Evolutionary conservation across 2,329 filamentous ascomycete genomes (phyloP), one percentile per base, ranked within the genome.

Genomic region (Cytospora chrysosperma): DNA sequence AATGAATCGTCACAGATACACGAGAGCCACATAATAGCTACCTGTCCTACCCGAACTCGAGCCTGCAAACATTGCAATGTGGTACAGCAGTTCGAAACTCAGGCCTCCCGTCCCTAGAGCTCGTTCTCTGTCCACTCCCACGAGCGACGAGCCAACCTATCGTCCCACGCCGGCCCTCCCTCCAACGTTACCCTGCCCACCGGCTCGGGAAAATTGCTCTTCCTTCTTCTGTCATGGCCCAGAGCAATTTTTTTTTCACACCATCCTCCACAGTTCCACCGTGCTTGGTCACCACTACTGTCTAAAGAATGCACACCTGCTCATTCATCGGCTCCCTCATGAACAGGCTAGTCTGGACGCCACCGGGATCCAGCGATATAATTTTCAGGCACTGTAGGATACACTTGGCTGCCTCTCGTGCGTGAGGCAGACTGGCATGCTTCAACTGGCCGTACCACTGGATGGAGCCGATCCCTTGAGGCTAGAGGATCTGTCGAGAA

Each of bases 181-280:
- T 40, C 47, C 47, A 59, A 17, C 3, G 21, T 30, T 4, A 43
- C 56, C 56, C 15, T 59, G 0, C 72, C 75, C 21, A 77, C 69
- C 4, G 76, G 76, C 59, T 72, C 72, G 65, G 77, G 78, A 54
- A 74, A 75, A 55, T 70, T 70, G 9, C 75, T 70, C 68, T 10
- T 67, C 60, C 47, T 9, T n/a, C 15, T 73, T 9, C 75, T n/a
- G 74, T 72, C 10, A 66, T 65, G 28, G 77, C 76, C 76, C 77
- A 80, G 5, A 79, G 65, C 69, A 77, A 75, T 62, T 74, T 79
- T 62, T 74, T 79, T 65, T 73, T 72, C 37, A 72, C 72, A 13
- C 78, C 78, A 56, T 77, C 52, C 10, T 75, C 70, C 0, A 73
- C 71, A 8, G 66, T 50, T 1, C 62, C 40, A 8, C 65, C 59